These are phyloP conservation scores for Cucurbita moschata DNA, from an alignment of 306 rosid species.

Conservation along the genomic window DNA sequence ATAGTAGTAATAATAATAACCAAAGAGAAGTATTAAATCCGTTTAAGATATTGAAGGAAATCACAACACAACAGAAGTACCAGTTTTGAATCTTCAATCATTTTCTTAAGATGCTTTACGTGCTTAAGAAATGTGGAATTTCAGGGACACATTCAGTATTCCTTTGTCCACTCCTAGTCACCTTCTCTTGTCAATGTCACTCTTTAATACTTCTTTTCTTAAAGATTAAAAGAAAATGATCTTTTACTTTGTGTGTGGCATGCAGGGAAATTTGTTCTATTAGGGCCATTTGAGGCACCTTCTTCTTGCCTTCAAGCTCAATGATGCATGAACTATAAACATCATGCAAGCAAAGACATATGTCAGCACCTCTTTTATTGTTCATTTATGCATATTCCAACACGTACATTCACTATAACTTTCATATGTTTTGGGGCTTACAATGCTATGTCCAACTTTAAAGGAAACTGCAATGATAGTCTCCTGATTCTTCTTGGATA, in stretches of 20 bases:
- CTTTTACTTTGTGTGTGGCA: background rate
- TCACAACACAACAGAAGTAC: background rate
- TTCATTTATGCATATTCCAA: background rate
- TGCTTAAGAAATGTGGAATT: background rate
- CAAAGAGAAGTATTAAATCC: conserved; percentile 1
- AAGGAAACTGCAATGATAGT: background rate
- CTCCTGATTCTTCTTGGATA: background rate
- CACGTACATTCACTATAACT: background rate
- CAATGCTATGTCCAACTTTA: background rate
- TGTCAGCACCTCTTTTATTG: background rate
- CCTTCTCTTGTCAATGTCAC: background rate
- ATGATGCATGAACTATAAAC: background rate
- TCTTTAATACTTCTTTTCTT: background rate
- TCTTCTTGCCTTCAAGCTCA: background rate
- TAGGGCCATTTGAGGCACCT: background rate
- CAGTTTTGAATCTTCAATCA: background rate
- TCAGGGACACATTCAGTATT: background rate
- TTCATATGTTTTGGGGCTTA: background rate
- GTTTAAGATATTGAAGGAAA: background rate
- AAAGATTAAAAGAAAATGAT: background rate
- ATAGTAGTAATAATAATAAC: background rate
- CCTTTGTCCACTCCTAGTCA: background rate
- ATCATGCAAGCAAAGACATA: background rate
- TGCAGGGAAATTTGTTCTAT: background rate
- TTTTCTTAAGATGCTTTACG: background rate